These are phyloP conservation scores for Inga leiocalycina DNA, from an alignment of 306 rosid species.

Conservation along the genomic window DNA sequence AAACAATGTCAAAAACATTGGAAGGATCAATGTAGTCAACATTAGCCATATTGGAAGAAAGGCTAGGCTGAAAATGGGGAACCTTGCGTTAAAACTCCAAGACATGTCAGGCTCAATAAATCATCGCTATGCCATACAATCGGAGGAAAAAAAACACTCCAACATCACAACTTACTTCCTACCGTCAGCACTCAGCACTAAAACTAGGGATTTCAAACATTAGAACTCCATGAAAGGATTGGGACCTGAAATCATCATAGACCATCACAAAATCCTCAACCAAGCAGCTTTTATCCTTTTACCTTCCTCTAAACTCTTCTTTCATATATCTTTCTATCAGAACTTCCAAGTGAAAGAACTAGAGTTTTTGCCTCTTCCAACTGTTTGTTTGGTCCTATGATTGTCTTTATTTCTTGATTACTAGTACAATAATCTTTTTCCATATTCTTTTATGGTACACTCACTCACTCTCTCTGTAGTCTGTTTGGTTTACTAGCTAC, in stretches of 20 bases:
- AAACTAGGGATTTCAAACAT: background rate
- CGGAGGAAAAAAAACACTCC: background rate
- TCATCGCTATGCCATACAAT: slow-evolving; percentile 2
- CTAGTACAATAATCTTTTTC: background rate
- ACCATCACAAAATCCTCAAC: background rate
- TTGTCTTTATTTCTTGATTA: background rate
- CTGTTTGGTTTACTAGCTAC: background rate
- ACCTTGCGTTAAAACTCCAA: background rate
- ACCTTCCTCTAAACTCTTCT: background rate
- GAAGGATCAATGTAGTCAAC: background rate
- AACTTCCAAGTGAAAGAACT: background rate
- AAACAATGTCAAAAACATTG: slow-evolving; percentile 7
- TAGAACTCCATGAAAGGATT: background rate
- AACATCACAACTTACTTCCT: background rate
- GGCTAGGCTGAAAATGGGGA: slow-evolving; percentile 5
- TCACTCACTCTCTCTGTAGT: background rate
- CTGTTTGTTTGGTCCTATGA: background rate
- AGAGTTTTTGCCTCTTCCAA: background rate
- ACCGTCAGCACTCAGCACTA: background rate
- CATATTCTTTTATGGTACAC: background rate
- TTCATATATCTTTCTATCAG: background rate
- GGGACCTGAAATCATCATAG: background rate
- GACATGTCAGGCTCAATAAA: background rate
- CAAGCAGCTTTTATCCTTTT: background rate
- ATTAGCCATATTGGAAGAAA: background rate